Base-by-base conservation (phyloP, 2,329 filamentous ascomycete species). In the Ophiocordyceps robertsii region DNA sequence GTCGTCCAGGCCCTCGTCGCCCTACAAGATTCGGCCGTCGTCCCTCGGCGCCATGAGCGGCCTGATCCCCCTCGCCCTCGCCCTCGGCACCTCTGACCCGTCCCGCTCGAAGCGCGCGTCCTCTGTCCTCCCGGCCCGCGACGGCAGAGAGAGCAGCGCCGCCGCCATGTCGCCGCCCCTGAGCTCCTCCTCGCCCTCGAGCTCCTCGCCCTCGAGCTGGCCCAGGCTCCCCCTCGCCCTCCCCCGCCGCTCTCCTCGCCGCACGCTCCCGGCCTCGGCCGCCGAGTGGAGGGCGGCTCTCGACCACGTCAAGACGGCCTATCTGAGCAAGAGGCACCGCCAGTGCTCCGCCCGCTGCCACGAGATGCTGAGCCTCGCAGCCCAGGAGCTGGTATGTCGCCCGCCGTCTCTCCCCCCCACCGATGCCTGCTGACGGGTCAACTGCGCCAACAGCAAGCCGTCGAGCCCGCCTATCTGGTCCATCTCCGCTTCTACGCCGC, bases 401-500 rank as follows among this genome's bases (percentile, higher is more conserved):
- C 16, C 32, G 5, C 14, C 32, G 11, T 35, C 32, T n/a, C n/a
- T n/a, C n/a, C n/a, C n/a, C n/a, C 32, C n/a, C 2, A 8, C n/a
- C n/a, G 32, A 8, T n/a, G 10, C 16, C 10, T 8, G 11, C 16
- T 16, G 4, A 19, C 16, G 14, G 8, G 4, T 35, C 32, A 35
- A 4, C n/a, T 17, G 14, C 11, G 11, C 12, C 21, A 19, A 11
- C 38, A 57, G 56, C 61, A 61, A 12, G 53, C 62, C 24, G 59
- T 71, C 17, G 70, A 76, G 51, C 69, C 72, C 2, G 60, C 71
- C 7, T 70, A 77, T 51, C 61, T 76, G 30, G 71, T 78, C 48
- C 77, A 75, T 46, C 63, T 79, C 6, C 68, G 75, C 53, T 77
- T 78, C 54, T 79, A 77, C 47, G 74, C 73, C n/a, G 75, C 75